Base-by-base conservation (phyloP, 768 basidiomycete species). In the Leccinum aurantiacum region DNA sequence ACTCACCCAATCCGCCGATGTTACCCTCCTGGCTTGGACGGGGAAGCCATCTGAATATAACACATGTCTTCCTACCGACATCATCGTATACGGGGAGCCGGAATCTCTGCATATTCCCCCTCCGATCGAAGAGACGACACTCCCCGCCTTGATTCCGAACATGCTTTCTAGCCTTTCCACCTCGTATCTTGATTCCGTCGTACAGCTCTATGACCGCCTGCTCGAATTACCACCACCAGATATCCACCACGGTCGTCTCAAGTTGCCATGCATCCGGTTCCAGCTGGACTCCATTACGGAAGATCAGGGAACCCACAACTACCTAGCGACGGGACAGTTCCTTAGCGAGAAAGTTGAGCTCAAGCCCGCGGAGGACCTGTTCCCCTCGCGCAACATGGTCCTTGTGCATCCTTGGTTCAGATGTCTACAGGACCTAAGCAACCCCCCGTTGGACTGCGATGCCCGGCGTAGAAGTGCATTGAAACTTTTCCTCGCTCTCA, bases 41-140 rank as follows among this genome's bases (percentile, higher is more conserved):
- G 69, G 67, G 6, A 60, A 60, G 49, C 47, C 60, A 22, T 68
- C 66, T 10, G 60, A 56, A 13, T 68, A 68, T 24, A 70, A 70
- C 17, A 68, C 69, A 17, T 70, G 67, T 19, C 57, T 68, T 24
- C 66, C 67, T 41, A 57, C 68, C 0, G 65, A 59, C 22, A 70
- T 68, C 3, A 33, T 53, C 7, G 66, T 68, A 44, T 67, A 66
- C 38, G 59, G 29, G 51, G 54, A 66, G 3, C 35, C 58, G 17
- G 7, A 50, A 17, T 48, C 55, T 15, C 54, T 54, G 0, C 57
- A 60, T 24, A 2, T 67, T 5, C 65, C 65, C 8, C 53, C 44
- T 0, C 25, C 58, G 3, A 60, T 63, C 6, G 50, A 55, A 9
- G 35, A 66, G 41, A 66, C 67, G 58, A 41, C 17, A 1, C 33